Evolutionary conservation across 306 rosid genomes (phyloP).

Genomic region (Pterocarpus macrocarpus): DNA sequence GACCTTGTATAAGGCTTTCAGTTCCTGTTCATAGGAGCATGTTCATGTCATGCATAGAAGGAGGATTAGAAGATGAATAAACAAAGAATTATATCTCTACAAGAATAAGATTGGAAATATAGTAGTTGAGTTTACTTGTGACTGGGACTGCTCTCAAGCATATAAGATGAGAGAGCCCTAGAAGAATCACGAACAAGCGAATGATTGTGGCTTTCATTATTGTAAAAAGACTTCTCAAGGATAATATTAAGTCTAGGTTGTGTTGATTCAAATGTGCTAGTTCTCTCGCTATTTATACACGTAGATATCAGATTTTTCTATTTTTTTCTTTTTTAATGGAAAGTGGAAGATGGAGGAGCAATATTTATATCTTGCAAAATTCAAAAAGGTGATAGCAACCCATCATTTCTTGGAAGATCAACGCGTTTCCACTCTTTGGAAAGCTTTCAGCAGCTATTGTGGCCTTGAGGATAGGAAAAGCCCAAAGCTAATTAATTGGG

Average conservation of each 20-base stretch:
- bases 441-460: slow-evolving; percentile 39
- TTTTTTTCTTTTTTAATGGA: slow-evolving; percentile 18
- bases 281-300: slow-evolving; percentile 64
- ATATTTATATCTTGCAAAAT: neutral
- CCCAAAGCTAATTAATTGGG: slow-evolving; percentile 25
- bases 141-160: slow-evolving; percentile 75
- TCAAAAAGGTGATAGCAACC: slow-evolving; percentile 63
- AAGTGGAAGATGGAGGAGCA: slow-evolving; percentile 36
- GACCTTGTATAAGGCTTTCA: slow-evolving; percentile 60
- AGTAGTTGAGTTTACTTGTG: slow-evolving; percentile 60
- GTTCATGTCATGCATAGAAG: neutral
- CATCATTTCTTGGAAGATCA: slow-evolving; percentile 50
- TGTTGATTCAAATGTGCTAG: slow-evolving; percentile 39
- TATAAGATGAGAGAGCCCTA: slow-evolving; percentile 64
- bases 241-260: slow-evolving; percentile 32
- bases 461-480: slow-evolving; percentile 41
- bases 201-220: slow-evolving; percentile 57
- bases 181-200: slow-evolving; percentile 63
- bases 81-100: no score
- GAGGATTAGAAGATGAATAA: slow-evolving; percentile 7
- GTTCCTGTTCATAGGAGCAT: slow-evolving; percentile 58
- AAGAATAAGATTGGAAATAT: slow-evolving; percentile 1
- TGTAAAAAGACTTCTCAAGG: slow-evolving; percentile 35
- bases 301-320: slow-evolving; percentile 43
- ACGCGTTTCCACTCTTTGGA: slow-evolving; percentile 50